Conservation (phyloP, 208 protist species). For the Tritrichomonas musculus region DNA sequence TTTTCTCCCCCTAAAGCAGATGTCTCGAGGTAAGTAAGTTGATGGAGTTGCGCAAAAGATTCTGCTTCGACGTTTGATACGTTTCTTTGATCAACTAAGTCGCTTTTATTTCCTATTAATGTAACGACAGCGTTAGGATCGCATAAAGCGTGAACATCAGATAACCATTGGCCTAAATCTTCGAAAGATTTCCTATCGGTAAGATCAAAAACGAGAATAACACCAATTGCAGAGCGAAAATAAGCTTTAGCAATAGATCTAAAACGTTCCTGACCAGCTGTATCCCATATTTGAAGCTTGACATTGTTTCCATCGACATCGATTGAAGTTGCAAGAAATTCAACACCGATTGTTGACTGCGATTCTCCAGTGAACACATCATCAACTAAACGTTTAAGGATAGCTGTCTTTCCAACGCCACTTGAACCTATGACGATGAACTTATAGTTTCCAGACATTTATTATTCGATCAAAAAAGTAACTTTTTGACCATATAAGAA, state of each 20-base stretch:
- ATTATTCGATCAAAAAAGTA: no score
- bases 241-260: constrained; percentile 17
- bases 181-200: constrained; percentile 29
- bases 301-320: not conserved
- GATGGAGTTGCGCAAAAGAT: not conserved
- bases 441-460: constrained; percentile 15
- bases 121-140: not conserved
- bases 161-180: not conserved
- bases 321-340: not conserved
- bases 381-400: not conserved
- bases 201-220: constrained; percentile 25
- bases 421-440: constrained; percentile 18
- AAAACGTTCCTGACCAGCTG: constrained; percentile 20
- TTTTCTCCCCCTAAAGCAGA: not conserved
- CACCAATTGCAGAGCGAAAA: not conserved
- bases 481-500: no score
- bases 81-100: not conserved
- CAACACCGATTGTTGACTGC: constrained; percentile 6
- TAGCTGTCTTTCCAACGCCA: constrained; percentile 22
- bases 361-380: not conserved
- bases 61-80: not conserved
- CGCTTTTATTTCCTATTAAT: constrained; percentile 32
- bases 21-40: constrained; percentile 26
- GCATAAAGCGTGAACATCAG: not conserved
- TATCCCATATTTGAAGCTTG: constrained; percentile 34